Conservation (phyloP, 768 basidiomycete genomes). For the Lactarius psammicola region DNA sequence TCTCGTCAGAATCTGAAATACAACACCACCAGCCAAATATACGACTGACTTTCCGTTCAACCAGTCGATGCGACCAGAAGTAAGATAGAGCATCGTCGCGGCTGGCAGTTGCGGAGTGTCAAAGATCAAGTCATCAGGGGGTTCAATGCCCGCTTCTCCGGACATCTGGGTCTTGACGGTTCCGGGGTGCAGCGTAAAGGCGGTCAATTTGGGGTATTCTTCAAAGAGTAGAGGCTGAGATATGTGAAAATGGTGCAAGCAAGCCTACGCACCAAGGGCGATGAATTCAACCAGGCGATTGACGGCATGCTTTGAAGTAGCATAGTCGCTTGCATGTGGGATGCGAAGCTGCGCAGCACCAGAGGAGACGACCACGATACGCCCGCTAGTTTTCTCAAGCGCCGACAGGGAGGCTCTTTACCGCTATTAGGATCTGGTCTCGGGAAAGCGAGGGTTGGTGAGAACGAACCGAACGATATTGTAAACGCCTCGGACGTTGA, state of each 20-base stretch:
- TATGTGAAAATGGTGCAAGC: too few species aligned
- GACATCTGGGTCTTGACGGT: constrained; percentile 3
- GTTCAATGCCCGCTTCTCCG: constrained; percentile 13
- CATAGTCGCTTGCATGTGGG: too few species aligned
- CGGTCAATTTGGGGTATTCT: constrained; percentile 21
- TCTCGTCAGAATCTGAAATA: neutral
- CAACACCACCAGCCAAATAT: neutral
- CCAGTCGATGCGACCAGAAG: constrained; percentile 30
- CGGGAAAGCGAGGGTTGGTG: too few species aligned
- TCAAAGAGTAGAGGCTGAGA: neutral
- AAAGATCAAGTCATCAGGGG: neutral
- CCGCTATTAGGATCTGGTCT: neutral
- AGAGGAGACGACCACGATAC: too few species aligned
- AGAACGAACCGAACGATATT: constrained; percentile 29
- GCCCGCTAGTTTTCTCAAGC: constrained; percentile 1
- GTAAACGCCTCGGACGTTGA: too few species aligned
- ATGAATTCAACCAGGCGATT: too few species aligned
- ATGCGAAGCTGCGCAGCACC: too few species aligned
- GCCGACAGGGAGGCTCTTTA: constrained; percentile 6
- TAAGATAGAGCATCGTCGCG: constrained; percentile 19
- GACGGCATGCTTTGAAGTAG: too few species aligned
- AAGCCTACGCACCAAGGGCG: too few species aligned
- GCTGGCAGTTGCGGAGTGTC: constrained; percentile 31
- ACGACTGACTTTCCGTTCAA: constrained; percentile 23
- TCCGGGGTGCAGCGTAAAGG: constrained; percentile 18